Base-by-base conservation (phyloP, 768 basidiomycete species). In the Lactarius trivialis region DNA sequence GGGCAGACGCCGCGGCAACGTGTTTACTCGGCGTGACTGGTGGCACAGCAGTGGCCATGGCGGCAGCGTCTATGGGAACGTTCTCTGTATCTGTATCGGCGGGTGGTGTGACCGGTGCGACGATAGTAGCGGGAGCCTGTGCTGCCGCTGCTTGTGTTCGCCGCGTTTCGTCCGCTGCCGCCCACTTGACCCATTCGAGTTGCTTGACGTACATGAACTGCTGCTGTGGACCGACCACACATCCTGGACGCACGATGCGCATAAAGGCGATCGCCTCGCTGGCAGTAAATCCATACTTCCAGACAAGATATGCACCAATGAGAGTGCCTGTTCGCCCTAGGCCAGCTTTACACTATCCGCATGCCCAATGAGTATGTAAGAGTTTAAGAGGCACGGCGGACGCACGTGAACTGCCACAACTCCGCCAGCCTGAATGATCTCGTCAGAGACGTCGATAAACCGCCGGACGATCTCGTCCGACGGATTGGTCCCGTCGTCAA, bases 241-340 rank as follows among this genome's bases (percentile, higher is more conserved):
- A 89, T 7, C 94, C 96, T 2, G 97, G 97, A 50, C 97, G 86
- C 59, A 97, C 86, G 68, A 99, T 92, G 21, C 97, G 88, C 97
- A 98, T 98, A 75, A 95, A 98, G 0, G 89, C 97, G 60, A 98
- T 98, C 6, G 89, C 97, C 75, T 98, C 93, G 55, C 86, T 83
- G 1, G 96, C 96, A 19, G 94, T 93, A 72, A 99, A 99, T 24
- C 91, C 92, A 69, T 98, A 96, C 74, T 98, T 98, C 91, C 97
- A 99, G 64, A 97, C 91, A 59, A 99, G 82, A 78, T 98, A 98
- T 9, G 96, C 97, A 37, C 97, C 97, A 64, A 99, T 96, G 62
- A 99, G 79, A 4, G 94, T 96, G 4, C 97, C 97, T 7, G 97
- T 98, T 59, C 97, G 82, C 26, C 97, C 97, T 12, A 99, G 81